Base-by-base conservation (phyloP, 73 alveolate genomes). In the Symbiodinium pilosum region DNA sequence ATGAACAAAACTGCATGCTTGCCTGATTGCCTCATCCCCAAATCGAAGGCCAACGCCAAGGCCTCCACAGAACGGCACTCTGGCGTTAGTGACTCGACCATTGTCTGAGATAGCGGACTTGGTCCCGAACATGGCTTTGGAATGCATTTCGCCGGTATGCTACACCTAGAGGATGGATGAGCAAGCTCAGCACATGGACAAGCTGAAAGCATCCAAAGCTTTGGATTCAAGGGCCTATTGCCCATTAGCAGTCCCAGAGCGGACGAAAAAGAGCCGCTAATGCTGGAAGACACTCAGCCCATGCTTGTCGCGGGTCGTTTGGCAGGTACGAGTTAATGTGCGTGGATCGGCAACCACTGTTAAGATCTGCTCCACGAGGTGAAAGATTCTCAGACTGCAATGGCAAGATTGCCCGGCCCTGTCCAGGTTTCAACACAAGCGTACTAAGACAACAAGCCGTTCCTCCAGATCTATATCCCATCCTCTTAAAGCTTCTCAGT, bases 291-390 rank as follows among this genome's bases (percentile, higher is more conserved):
- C 41, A 3, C 20, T 12, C 30, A 26, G 81, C 26, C 75, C 36
- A 21, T 6, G 14, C 14, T 47, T 47, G 59, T 47, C 59, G 59
- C 14, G 6, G 59, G 59, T 64, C 81, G 4, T 5, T 54, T 5
- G 1, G 2, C 42, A 91, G 97, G 97, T 93, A 93, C 54, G 98
- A 93, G 98, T 52, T 93, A 47, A 93, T 93, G 98, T 93, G 93
- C 39, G 92, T 73, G 47, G 98, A 93, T 39, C 91, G 98, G 43
- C 98, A 93, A 68, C 98, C 98, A 1, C 44, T 93, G 38, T 68
- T 93, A 24, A 88, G 98, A 9, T 64, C 92, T 3, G 93, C 84
- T 30, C 98, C 98, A 21, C 44, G 98, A 93, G 98, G 98, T 59
- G 2, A 3, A 5, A 69, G 43, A 36, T 36, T 32, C 34, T n/a